Conservation (phyloP, 306 rosid genomes). For the Elaeagnus macrophylla region DNA sequence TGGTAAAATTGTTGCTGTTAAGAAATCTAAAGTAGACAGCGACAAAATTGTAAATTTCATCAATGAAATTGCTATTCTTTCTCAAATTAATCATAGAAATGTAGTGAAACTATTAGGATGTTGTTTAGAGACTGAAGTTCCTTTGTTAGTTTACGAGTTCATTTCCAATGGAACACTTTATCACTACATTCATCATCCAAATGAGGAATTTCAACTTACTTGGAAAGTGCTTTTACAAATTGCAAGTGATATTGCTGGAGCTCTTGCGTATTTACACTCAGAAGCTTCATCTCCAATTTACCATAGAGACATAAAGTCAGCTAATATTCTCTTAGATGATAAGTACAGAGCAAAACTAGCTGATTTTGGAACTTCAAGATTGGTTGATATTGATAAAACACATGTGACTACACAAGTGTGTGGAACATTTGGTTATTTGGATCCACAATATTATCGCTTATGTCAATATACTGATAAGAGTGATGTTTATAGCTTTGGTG, state of each 20-base stretch:
- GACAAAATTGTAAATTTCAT: conserved; percentile 4
- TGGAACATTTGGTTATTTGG: conserved; percentile 26
- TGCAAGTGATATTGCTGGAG: conserved; percentile 1
- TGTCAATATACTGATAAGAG: conserved; percentile 20
- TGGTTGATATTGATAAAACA: conserved; percentile 15
- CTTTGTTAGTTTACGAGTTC: conserved; percentile 12
- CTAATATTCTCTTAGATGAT: conserved; percentile 19
- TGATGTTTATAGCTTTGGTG: conserved; percentile 23
- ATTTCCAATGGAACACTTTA: conserved; percentile 12
- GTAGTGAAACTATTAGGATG: conserved; percentile 19
- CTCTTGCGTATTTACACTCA: conserved; percentile 12
- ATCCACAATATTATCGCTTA: conserved; percentile 18
- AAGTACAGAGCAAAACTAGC: conserved; percentile 21
- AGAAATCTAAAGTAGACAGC: conserved; percentile 16
- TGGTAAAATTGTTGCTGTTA: conserved; percentile 18
- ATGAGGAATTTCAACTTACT: conserved; percentile 4
- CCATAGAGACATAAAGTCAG: conserved; percentile 18
- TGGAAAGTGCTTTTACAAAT: conserved; percentile 10
- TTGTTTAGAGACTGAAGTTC: conserved; percentile 20
- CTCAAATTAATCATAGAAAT: conserved; percentile 16
- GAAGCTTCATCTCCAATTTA: conserved; percentile 15
- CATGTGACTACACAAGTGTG: conserved; percentile 16
- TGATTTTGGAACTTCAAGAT: conserved; percentile 21
- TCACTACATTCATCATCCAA: conserved; percentile 1
- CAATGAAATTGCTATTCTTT: conserved; percentile 18